These are phyloP conservation scores for Nothomitra cinnamomea DNA, from an alignment of 2,329 filamentous ascomycete genomes.

Conservation along the genomic window DNA sequence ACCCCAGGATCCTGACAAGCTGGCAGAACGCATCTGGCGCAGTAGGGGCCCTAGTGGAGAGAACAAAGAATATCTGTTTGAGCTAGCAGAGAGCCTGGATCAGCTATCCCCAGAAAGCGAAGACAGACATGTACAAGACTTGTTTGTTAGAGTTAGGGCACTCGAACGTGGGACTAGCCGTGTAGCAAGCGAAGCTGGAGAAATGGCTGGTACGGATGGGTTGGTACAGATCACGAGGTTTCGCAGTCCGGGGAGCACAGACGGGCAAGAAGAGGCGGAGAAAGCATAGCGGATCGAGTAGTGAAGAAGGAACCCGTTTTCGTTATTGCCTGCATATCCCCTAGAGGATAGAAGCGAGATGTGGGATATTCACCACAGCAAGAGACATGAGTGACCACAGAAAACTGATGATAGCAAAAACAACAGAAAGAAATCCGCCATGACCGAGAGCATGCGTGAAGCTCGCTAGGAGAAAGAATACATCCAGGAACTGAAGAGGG, in stretches of 20 bases:
- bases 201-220: slow-evolving; percentile 2
- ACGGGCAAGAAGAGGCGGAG: slow-evolving; percentile 45
- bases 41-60: slow-evolving; percentile 71
- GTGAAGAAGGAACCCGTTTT: not conserved
- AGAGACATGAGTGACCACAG: not conserved
- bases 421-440: slow-evolving; percentile 3
- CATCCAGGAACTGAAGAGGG: not conserved
- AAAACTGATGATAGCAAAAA: not conserved
- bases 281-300: slow-evolving; percentile 14
- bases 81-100: slow-evolving; percentile 58
- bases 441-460: not conserved
- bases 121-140: slow-evolving; percentile 70
- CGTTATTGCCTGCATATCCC: slow-evolving; percentile 1
- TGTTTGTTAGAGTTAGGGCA: slow-evolving; percentile 53
- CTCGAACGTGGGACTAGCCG: slow-evolving; percentile 30
- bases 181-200: slow-evolving; percentile 6
- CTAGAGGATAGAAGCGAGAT: not conserved
- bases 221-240: slow-evolving; percentile 18
- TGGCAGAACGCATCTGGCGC: slow-evolving; percentile 65
- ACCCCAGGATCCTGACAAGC: slow-evolving; percentile 56
- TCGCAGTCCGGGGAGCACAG: slow-evolving; percentile 30
- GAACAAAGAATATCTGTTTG: slow-evolving; percentile 78
- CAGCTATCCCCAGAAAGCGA: slow-evolving; percentile 58
- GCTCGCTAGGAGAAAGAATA: slow-evolving; percentile 4
- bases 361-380: not conserved